phyloP scores from a whole-genome alignment of 129 eudicot genomes.

The Dittrichia graveolens region DNA sequence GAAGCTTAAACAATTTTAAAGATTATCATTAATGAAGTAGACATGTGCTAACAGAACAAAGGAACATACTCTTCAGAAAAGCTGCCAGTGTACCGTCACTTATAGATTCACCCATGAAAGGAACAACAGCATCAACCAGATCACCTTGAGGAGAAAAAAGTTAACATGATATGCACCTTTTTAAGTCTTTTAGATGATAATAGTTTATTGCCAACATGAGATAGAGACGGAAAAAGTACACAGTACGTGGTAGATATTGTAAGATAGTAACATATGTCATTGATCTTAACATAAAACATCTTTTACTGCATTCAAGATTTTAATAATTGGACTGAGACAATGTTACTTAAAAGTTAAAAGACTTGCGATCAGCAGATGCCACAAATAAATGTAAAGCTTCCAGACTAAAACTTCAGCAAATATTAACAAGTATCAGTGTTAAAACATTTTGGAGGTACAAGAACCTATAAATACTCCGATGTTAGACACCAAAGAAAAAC shows the following conservation, averaged over 20 bases:
- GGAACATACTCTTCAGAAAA: slow-evolving; percentile 76
- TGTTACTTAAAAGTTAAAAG: neutral
- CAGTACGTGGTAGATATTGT: neutral
- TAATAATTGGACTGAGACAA: neutral
- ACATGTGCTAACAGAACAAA: neutral
- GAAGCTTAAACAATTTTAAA: slow-evolving; percentile 1
- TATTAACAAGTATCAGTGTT: neutral
- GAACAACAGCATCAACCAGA: slow-evolving; percentile 87
- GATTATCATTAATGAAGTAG: neutral
- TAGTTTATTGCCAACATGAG: neutral
- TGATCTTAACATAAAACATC: neutral
- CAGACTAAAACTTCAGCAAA: slow-evolving; percentile 8
- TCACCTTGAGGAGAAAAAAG: slow-evolving; percentile 53
- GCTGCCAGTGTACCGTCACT: slow-evolving; percentile 88
- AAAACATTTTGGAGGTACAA: slow-evolving; percentile 2
- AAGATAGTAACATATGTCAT: neutral
- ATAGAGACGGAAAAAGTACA: neutral
- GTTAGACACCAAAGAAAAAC: neutral
- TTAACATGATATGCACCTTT: neutral
- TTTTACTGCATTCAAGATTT: slow-evolving; percentile 7
- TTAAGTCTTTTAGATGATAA: neutral
- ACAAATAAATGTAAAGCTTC: neutral
- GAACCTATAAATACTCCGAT: neutral
- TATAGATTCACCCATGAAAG: slow-evolving; percentile 96
- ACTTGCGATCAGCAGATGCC: slow-evolving; percentile 4